Evolutionary conservation across 495 filamentous ascomycete genomes (phyloP).

Genomic region (Neurospora sp.): DNA sequence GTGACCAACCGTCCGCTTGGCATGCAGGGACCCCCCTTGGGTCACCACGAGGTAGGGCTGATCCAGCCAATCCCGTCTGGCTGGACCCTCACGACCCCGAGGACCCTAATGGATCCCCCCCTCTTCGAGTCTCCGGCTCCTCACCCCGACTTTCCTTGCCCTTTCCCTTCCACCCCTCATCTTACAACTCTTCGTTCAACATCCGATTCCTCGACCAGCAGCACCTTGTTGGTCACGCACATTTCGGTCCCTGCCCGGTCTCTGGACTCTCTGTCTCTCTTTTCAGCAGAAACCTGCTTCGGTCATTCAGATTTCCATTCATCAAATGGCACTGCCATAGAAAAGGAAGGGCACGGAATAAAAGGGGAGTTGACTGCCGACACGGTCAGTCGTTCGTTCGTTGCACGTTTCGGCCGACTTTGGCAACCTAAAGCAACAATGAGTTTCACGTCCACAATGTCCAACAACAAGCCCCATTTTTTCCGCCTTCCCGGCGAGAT

Average conservation of each 20-base stretch:
- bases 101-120: not conserved
- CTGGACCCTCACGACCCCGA: not conserved
- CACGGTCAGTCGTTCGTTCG: not conserved
- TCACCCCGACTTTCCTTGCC: not conserved
- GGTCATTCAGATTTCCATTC: not conserved
- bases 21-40: not conserved
- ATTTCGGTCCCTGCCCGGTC: not conserved
- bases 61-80: not conserved
- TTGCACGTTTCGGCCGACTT: not conserved
- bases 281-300: not conserved
- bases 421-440: not conserved
- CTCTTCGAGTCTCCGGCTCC: not conserved
- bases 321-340: not conserved
- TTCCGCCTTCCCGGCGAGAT: constrained; percentile 10
- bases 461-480: not conserved
- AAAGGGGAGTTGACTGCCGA: not conserved
- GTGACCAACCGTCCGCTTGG: not conserved
- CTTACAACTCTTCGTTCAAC: not conserved
- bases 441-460: not conserved
- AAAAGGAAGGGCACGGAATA: not conserved
- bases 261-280: not conserved
- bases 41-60: not conserved
- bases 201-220: not conserved
- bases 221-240: not conserved
- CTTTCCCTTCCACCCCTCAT: not conserved